Evolutionary conservation across 2,329 filamentous ascomycete genomes (phyloP).

Genomic region (Alternaria rosae): DNA sequence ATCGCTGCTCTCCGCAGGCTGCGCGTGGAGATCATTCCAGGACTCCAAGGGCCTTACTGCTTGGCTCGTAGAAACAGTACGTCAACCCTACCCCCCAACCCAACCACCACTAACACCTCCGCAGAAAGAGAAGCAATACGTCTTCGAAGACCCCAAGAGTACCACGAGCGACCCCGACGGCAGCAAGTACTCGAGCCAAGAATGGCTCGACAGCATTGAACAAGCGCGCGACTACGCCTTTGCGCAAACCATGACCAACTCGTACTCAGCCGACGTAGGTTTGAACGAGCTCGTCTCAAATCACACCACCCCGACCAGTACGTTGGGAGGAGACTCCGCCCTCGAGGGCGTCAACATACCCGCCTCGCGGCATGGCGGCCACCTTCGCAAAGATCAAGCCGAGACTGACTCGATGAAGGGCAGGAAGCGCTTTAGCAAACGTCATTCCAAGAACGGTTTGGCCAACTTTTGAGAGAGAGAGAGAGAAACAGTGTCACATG

Average conservation of each 20-base stretch:
- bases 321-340: conserved; percentile 65
- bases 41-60: conserved; percentile 88
- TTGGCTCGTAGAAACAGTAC: conserved; percentile 93
- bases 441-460: conserved; percentile 93
- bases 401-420: conserved; percentile 65
- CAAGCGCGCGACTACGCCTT: conserved; percentile 84
- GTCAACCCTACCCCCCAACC: conserved; percentile 47
- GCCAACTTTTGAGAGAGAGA: conserved; percentile 73
- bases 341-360: conserved; percentile 57
- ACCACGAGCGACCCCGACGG: conserved; percentile 69
- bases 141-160: conserved; percentile 91
- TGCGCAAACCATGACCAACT: conserved; percentile 71
- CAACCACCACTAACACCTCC: conserved; percentile 8
- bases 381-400: conserved; percentile 56
- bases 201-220: conserved; percentile 92
- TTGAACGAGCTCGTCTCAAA: conserved; percentile 58
- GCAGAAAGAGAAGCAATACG: conserved; percentile 88
- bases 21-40: conserved; percentile 77
- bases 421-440: conserved; percentile 80
- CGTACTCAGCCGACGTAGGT: conserved; percentile 65
- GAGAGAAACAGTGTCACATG: neutral
- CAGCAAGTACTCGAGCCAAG: conserved; percentile 75
- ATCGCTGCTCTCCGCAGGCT: conserved; percentile 78
- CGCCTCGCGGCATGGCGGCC: conserved; percentile 59
- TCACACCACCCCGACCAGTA: conserved; percentile 79